Evolutionary conservation across 208 protist genomes (phyloP), one percentile per base, ranked within the genome.

Genomic region (Leishmania aethiopica): DNA sequence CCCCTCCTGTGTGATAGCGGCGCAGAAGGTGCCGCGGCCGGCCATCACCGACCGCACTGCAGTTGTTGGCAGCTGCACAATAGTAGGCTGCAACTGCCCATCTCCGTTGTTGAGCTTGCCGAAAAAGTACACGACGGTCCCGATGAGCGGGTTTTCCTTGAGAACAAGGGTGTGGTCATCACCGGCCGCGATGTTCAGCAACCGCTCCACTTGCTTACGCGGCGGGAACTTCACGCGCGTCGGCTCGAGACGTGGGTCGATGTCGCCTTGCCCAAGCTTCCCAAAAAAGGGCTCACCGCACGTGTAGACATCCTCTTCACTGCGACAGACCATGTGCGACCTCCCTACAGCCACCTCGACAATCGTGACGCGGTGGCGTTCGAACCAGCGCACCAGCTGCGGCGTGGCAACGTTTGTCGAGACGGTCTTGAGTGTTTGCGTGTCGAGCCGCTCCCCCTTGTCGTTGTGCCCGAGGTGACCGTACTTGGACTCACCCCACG

Each of bases 131-230:
- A 97, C 84, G 22, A 94, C 80, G 28, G 92, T 88, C 37, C 91
- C 92, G 13, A 94, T 87, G 8, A 87, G 83, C 1, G 84, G 70
- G 74, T 90, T 94, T 42, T 92, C 79, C 76, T 90, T 91, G 42
- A 97, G 85, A 40, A 96, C 90, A 66, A 97, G 66, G 28, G 94
- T 93, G 85, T 94, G 86, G 75, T 97, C 92, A 77, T 96, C 92
- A 17, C 94, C 92, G 37, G 92, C 92, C 15, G 94, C 92, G 59
- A 97, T 87, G 67, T 75, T 71, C 51, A 89, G 81, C 0, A 94
- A 49, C 51, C 79, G 67, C 85, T 96, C 94, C 8, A 84, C 66
- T 57, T 93, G 85, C 62, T 89, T 91, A 15, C 90, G 91, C 57
- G 83, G 75, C 22, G 92, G 91, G 71, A 97, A 94, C 66, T 85